Evolutionary conservation across 306 rosid genomes (phyloP), one percentile per base, ranked within the genome.

Genomic region (Dryas drummondii): DNA sequence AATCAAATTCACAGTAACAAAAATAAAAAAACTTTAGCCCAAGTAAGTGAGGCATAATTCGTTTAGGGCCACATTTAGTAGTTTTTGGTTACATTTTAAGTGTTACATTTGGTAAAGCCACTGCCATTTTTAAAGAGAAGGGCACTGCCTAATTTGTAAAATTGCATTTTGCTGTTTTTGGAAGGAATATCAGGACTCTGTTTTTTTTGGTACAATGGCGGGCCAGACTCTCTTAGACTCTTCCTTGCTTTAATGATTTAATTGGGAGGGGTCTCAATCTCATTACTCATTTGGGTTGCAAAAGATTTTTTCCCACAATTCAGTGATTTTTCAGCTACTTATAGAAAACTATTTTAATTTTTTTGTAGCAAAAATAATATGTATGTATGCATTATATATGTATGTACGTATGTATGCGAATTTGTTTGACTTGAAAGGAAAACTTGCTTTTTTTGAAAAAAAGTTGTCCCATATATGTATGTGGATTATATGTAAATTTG

Each of bases 51-150:
- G 22, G 22, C 22, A 22, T 22, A 22, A 22, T 22, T 22, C 22
- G 22, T 22, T 22, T 22, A 22, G 22, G 22, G 32, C 76, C 76
- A 69, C 56, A 69, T 76, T 69, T 7, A 70, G 64, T 52, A 54
- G 50, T 6, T 64, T 66, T 66, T 48, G 52, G 58, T 66, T 76
- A 37, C 53, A 68, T 68, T n/a, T 42, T 13, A 12, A 53, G 66
- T 67, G 63, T 27, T 66, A 9, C 75, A 45, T 65, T 75, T 51
- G 46, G 78, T 52, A 72, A 72, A 60, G 27, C n/a, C 70, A 45
- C 42, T 67, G 10, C 76, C 74, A 72, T 7, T 49, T 58, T 51
- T 71, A 66, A 32, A 32, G 72, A 66, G 79, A 19, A 42, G 22
- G 14, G 13, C 3, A 45, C 44, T 51, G 45, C 42, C 52, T 2